These are phyloP conservation scores for Fusarium keratoplasticum DNA, from an alignment of 2,329 filamentous ascomycete species.

Conservation along the genomic window DNA sequence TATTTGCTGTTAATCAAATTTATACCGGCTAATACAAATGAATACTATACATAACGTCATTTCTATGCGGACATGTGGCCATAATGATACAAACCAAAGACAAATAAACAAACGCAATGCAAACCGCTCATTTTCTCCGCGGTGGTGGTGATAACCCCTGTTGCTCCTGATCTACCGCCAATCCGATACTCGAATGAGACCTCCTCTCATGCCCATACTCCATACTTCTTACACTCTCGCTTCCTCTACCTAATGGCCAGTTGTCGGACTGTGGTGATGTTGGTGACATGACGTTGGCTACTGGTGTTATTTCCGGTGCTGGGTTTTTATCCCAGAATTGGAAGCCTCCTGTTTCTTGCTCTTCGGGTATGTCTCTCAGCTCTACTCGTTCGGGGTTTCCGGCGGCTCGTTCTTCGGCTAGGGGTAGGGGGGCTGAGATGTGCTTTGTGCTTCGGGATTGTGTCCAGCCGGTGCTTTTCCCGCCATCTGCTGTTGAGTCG, in stretches of 20 bases:
- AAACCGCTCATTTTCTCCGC: slow-evolving; percentile 23
- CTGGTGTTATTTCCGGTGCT: slow-evolving; percentile 1
- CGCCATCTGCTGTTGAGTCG: slow-evolving; percentile 29
- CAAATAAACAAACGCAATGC: neutral
- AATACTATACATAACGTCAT: neutral
- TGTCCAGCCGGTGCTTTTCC: slow-evolving; percentile 35
- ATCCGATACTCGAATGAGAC: slow-evolving; percentile 33
- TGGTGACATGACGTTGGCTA: neutral
- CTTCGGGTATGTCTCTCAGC: slow-evolving; percentile 37
- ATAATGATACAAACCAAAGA: slow-evolving; percentile 23
- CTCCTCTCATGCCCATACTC: slow-evolving; percentile 20
- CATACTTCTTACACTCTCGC: slow-evolving; percentile 27
- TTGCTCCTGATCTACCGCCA: slow-evolving; percentile 39
- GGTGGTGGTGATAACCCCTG: slow-evolving; percentile 42
- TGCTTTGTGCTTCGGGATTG: slow-evolving; percentile 38
- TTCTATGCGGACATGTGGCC: slow-evolving; percentile 1
- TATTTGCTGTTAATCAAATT: neutral
- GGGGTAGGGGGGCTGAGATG: slow-evolving; percentile 17
- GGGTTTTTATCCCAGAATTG: slow-evolving; percentile 30
- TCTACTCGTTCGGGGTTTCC: slow-evolving; percentile 27
- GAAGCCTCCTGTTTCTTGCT: slow-evolving; percentile 23
- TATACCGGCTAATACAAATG: neutral
- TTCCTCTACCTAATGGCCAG: slow-evolving; percentile 31
- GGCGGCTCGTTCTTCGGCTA: slow-evolving; percentile 1
- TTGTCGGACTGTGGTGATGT: slow-evolving; percentile 24